Conservation (phyloP, 1,284 basidiomycete species). For the Ustilago loliicola region DNA sequence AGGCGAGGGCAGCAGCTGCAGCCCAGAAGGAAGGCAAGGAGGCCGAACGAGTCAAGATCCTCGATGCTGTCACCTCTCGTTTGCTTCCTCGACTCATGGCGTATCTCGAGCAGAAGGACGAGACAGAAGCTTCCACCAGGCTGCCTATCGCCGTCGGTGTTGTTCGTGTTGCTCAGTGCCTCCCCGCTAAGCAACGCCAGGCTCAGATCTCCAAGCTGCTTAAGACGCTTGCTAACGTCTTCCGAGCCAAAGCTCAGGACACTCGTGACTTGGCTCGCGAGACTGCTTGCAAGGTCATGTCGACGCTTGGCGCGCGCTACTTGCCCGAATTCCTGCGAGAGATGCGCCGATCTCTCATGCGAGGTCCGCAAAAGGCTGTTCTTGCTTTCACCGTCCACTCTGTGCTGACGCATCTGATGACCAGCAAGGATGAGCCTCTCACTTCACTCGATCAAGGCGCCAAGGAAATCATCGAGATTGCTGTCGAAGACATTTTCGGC, state of each 20-base stretch:
- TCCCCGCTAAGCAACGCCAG: constrained; percentile 76
- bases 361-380: constrained; percentile 94
- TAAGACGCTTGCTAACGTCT: constrained; percentile 85
- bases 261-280: constrained; percentile 89
- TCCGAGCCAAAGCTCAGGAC: constrained; percentile 93
- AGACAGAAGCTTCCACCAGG: constrained; percentile 79
- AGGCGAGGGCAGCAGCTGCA: constrained; percentile 16
- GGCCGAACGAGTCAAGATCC: constrained; percentile 73
- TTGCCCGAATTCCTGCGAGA: constrained; percentile 83
- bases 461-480: constrained; percentile 84
- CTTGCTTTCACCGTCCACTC: constrained; percentile 88
- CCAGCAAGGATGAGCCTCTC: constrained; percentile 74
- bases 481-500: constrained; percentile 94
- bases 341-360: constrained; percentile 82
- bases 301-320: constrained; percentile 81
- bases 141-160: constrained; percentile 87
- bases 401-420: constrained; percentile 78
- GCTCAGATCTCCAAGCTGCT: constrained; percentile 82
- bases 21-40: constrained; percentile 25
- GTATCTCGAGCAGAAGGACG: constrained; percentile 77
- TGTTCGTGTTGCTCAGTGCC: constrained; percentile 83
- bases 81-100: constrained; percentile 67
- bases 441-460: constrained; percentile 75
- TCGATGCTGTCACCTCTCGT: constrained; percentile 79
- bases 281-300: constrained; percentile 84